phyloP scores from a whole-genome alignment of 306 rosid species.

The Crotalaria pallida region DNA sequence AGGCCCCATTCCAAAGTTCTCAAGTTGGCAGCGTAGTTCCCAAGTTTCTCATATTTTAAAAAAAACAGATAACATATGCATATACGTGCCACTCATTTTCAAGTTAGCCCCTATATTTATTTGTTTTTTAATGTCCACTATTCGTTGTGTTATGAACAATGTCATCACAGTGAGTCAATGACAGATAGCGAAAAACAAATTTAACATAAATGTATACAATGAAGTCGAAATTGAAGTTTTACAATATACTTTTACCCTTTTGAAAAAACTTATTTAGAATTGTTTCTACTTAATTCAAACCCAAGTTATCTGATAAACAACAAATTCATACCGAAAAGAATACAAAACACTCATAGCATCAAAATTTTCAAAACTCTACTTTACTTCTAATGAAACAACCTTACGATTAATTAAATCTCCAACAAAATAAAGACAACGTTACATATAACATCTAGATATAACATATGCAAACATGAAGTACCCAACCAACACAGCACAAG shows the following conservation, averaged over 20 bases:
- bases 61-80: neutral
- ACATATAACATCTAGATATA: neutral
- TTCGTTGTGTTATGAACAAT: neutral
- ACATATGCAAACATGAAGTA: neutral
- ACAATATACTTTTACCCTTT: neutral
- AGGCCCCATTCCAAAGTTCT: no score
- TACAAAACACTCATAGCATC: neutral
- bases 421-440: neutral
- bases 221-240: no score
- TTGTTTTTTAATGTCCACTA: neutral
- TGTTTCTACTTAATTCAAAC: neutral
- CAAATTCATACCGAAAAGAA: neutral
- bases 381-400: neutral
- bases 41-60: no score
- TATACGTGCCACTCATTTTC: neutral
- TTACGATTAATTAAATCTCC: neutral
- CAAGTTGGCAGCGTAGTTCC: no score
- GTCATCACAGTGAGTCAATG: no score
- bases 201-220: no score
- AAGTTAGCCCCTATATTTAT: neutral
- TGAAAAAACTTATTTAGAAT: neutral
- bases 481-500: neutral
- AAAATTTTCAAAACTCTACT: neutral
- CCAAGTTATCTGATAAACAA: neutral
- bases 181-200: neutral